These are phyloP conservation scores for Sarcomyxa edulis DNA, from an alignment of 768 basidiomycete genomes.

Conservation along the genomic window DNA sequence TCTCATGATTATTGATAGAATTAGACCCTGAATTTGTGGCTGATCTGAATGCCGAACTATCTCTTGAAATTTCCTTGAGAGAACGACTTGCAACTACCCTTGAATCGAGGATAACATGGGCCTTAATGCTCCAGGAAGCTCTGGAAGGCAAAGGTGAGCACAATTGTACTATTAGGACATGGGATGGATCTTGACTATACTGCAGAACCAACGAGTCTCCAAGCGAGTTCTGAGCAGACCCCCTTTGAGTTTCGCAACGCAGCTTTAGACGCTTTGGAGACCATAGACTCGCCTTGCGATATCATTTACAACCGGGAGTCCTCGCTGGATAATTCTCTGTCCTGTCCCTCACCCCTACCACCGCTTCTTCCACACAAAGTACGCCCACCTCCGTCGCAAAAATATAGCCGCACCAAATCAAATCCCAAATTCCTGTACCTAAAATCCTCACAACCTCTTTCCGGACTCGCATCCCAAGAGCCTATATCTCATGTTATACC, in stretches of 20 bases:
- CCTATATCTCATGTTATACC: conserved; percentile 18
- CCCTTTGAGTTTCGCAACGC: conserved; percentile 29
- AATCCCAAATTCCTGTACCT: conserved; percentile 34
- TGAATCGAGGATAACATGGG: conserved; percentile 45
- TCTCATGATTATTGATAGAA: background rate
- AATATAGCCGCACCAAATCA: conserved; percentile 12
- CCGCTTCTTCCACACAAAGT: conserved; percentile 15
- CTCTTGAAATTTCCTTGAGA: conserved; percentile 42
- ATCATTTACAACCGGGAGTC: conserved; percentile 21
- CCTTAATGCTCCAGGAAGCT: conserved; percentile 32
- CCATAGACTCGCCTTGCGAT: conserved; percentile 34
- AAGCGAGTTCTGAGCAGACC: too few species aligned
- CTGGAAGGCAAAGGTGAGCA: too few species aligned
- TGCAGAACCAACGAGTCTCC: too few species aligned
- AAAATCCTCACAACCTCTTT: conserved; percentile 19
- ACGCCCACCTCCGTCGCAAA: conserved; percentile 19
- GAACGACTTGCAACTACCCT: conserved; percentile 34
- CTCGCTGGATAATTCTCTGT: conserved; percentile 19
- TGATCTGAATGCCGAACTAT: conserved; percentile 31
- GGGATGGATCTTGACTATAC: too few species aligned
- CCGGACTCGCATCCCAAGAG: conserved; percentile 14
- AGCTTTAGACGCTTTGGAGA: conserved; percentile 34
- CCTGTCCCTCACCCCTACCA: conserved; percentile 14
- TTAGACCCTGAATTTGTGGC: conserved; percentile 9
- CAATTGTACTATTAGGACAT: too few species aligned